phyloP scores from a whole-genome alignment of 768 basidiomycete species.

The Termitomyces sp. region DNA sequence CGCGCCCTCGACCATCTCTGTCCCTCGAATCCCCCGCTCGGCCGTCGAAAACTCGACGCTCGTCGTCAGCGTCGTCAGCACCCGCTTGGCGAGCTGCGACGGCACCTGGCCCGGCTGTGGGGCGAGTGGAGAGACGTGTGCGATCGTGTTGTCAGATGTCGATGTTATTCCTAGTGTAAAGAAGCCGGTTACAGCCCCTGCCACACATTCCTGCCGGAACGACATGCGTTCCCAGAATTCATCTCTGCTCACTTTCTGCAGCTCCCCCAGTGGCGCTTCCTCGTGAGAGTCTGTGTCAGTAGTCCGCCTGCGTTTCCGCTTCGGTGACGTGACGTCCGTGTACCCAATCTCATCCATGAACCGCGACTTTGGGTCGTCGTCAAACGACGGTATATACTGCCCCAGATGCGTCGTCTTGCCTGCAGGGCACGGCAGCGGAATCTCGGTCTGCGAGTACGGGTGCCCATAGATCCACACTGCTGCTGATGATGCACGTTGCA shows the following conservation, averaged over 20 bases:
- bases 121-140: too few species aligned
- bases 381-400: conserved; percentile 81
- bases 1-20: conserved; percentile 65
- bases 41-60: conserved; percentile 75
- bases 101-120: conserved; percentile 67
- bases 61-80: conserved; percentile 64
- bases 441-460: conserved; percentile 61
- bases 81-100: conserved; percentile 62
- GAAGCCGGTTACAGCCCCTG: conserved; percentile 91
- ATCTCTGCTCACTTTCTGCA: conserved; percentile 56
- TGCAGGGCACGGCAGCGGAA: conserved; percentile 41
- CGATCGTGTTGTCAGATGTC: too few species aligned
- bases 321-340: conserved; percentile 61
- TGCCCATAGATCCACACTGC: conserved; percentile 86
- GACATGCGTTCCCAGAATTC: conserved; percentile 99
- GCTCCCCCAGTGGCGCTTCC: conserved; percentile 50
- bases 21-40: conserved; percentile 63
- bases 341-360: conserved; percentile 90
- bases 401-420: conserved; percentile 52
- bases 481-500: conserved; percentile 36
- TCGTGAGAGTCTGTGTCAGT: conserved; percentile 13
- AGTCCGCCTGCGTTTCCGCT: conserved; percentile 53
- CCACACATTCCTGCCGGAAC: conserved; percentile 90
- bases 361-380: conserved; percentile 95
- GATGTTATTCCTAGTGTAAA: conserved; percentile 69